These are phyloP conservation scores for Aspergillus jensenii DNA, from an alignment of 2,329 filamentous ascomycete species.

Conservation along the genomic window DNA sequence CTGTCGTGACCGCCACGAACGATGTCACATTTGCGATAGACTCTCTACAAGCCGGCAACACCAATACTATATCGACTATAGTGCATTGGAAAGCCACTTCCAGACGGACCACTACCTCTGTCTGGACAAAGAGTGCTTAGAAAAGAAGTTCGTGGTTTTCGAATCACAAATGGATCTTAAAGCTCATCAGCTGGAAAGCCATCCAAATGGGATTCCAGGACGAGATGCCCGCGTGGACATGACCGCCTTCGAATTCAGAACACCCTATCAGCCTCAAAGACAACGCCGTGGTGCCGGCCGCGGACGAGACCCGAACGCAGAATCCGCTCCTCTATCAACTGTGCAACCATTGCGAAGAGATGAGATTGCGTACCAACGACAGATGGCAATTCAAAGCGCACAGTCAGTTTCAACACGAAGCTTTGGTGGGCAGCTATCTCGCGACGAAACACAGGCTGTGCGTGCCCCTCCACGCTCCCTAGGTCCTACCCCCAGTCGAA, in stretches of 20 bases:
- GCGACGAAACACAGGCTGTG: slow-evolving; percentile 47
- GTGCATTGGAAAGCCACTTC: slow-evolving; percentile 83
- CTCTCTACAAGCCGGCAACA: slow-evolving; percentile 63
- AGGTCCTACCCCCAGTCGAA: slow-evolving; percentile 26
- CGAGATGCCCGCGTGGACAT: slow-evolving; percentile 88
- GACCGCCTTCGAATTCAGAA: slow-evolving; percentile 76
- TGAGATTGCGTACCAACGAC: slow-evolving; percentile 86
- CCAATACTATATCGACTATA: slow-evolving; percentile 89
- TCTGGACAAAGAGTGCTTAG: slow-evolving; percentile 79
- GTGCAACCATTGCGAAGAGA: slow-evolving; percentile 80
- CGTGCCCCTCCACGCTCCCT: slow-evolving; percentile 44
- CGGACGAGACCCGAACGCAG: slow-evolving; percentile 83
- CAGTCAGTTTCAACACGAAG: slow-evolving; percentile 76
- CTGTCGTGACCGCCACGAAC: slow-evolving; percentile 89
- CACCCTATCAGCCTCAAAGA: slow-evolving; percentile 65
- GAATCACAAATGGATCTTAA: slow-evolving; percentile 93
- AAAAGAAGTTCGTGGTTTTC: slow-evolving; percentile 98
- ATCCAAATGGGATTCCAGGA: slow-evolving; percentile 76
- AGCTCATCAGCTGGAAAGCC: slow-evolving; percentile 82
- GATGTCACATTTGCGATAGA: slow-evolving; percentile 91
- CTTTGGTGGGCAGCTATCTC: slow-evolving; percentile 82
- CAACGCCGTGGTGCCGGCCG: slow-evolving; percentile 62
- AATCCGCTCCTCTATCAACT: slow-evolving; percentile 72
- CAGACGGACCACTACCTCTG: slow-evolving; percentile 84
- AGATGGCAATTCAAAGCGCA: slow-evolving; percentile 85